Evolutionary conservation across 768 basidiomycete species (phyloP).

Genomic region (Amanita muscaria): DNA sequence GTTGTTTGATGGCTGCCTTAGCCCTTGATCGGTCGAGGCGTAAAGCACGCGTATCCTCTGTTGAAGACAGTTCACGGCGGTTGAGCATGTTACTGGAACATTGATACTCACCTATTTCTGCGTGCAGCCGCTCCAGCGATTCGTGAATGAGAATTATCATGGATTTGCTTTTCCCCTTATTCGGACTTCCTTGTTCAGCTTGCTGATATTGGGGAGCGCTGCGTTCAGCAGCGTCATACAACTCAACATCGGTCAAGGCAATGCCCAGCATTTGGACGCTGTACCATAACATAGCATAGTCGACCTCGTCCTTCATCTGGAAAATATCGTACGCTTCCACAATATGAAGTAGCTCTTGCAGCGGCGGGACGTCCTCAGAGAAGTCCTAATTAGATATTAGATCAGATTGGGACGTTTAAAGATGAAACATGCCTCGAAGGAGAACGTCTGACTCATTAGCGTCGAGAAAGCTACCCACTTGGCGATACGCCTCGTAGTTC

Average conservation of each 20-base stretch:
- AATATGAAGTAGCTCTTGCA: conserved; percentile 40
- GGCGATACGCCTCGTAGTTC: conserved; percentile 44
- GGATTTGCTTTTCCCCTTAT: conserved; percentile 18
- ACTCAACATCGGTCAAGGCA: conserved; percentile 49
- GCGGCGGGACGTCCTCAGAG: conserved; percentile 39
- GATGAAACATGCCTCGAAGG: conserved; percentile 19
- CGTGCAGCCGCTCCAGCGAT: conserved; percentile 45
- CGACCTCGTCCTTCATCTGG: conserved; percentile 43
- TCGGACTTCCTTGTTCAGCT: conserved; percentile 12
- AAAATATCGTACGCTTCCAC: conserved; percentile 40
- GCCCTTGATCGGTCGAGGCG: conserved; percentile 69
- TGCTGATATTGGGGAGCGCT: conserved; percentile 10
- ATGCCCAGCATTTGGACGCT: conserved; percentile 49
- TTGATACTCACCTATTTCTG: conserved; percentile 50
- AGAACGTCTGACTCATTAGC: conserved; percentile 23
- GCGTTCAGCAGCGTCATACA: conserved; percentile 45
- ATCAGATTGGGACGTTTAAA: too few relatives aligned
- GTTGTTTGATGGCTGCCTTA: conserved; percentile 55
- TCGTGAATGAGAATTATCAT: conserved; percentile 41
- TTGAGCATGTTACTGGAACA: not conserved
- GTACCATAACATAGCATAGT: conserved; percentile 53
- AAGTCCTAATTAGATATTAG: conserved; percentile 23
- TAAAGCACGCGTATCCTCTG: conserved; percentile 67
- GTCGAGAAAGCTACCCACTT: conserved; percentile 47
- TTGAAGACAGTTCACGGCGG: not conserved